A percentile compares a stretch with the other conserved stretches of the same genome.
These are phyloP conservation scores for Heliamphora pulchella DNA, from an alignment of 179 eudicot genomes.

Conservation along the genomic window DNA sequence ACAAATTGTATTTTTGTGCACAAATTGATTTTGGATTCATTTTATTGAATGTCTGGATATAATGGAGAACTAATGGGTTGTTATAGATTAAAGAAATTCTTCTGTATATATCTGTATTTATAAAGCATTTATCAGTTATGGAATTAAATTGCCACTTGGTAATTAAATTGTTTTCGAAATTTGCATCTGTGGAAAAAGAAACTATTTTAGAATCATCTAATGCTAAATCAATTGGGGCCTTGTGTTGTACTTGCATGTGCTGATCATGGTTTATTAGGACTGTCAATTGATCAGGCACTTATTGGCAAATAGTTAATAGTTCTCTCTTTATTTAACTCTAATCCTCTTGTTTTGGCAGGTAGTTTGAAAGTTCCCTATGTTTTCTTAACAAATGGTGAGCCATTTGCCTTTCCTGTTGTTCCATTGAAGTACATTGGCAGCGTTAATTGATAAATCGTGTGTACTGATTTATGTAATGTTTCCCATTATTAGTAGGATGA, in stretches of 20 bases:
- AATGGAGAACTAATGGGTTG: not conserved
- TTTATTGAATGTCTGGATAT: not conserved
- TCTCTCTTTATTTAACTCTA: slow-evolving; percentile 4
- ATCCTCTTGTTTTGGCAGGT: slow-evolving; percentile 38
- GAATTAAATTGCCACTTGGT: not conserved
- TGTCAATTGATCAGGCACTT: not conserved
- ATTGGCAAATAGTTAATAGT: not conserved
- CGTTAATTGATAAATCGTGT: not conserved
- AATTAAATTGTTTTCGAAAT: not conserved
- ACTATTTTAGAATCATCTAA: not conserved
- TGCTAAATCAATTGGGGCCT: not conserved
- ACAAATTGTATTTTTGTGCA: too few species aligned
- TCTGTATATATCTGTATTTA: not conserved
- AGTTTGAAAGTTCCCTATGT: slow-evolving; percentile 65
- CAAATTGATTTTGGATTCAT: not conserved
- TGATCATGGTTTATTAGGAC: not conserved
- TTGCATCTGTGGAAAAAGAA: not conserved
- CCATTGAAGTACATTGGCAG: not conserved
- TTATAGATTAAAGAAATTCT: not conserved
- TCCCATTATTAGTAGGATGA: not conserved
- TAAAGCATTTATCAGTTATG: not conserved
- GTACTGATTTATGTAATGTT: slow-evolving; percentile 8
- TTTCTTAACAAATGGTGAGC: slow-evolving; percentile 80
- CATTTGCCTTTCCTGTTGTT: not conserved
- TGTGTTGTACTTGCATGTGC: not conserved